Evolutionary conservation across 2,329 filamentous ascomycete species (phyloP), one percentile per base, ranked within the genome.

Genomic region (Plectosphaerella plurivora): DNA sequence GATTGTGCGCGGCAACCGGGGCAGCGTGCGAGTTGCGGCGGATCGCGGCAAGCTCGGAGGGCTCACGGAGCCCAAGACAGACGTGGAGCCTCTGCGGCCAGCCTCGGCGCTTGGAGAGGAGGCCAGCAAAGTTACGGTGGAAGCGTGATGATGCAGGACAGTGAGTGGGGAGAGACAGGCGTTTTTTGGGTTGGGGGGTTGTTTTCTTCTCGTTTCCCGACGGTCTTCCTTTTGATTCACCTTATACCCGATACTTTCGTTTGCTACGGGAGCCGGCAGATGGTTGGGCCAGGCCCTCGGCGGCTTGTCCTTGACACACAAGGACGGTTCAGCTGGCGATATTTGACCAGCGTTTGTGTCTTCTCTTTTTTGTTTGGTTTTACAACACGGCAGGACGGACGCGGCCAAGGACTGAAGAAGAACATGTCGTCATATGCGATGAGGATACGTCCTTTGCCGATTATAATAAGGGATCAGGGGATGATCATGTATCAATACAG

Each of bases 1-100:
- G 51, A 72, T 90, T 20, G 76, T 89, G 28, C 83, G 88, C 61
- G 79, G 85, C 50, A 73, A 73, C 49, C 77, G 86, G 55, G 88
- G 86, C 41, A 90, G 85, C 62, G 79, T 90, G 49, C 81, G 84
- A 47, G 65, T 88, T 36, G 75, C 77, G 5, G 69, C 65, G 42
- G 76, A 75, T 45, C 49, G 56, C 12, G 67, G 71, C 42, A 78
- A 75, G 63, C 57, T 65, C 36, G 70, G 70, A 39, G 59, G 61
- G 11, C 55, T 68, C 49, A 59, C 61, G 41, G 69, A 75, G 57
- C 60, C 65, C 25, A 52, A 63, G 8, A 63, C 65, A 39, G 62
- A 64, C 18, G 57, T 73, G n/a, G 71, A 77, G 55, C 69, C 71
- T 4, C 59, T 74, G 24, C 65, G 68, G 50, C 67, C 68, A 54